phyloP scores from a whole-genome alignment of 2,329 filamentous ascomycete genomes.

The Pyrenophora teres region DNA sequence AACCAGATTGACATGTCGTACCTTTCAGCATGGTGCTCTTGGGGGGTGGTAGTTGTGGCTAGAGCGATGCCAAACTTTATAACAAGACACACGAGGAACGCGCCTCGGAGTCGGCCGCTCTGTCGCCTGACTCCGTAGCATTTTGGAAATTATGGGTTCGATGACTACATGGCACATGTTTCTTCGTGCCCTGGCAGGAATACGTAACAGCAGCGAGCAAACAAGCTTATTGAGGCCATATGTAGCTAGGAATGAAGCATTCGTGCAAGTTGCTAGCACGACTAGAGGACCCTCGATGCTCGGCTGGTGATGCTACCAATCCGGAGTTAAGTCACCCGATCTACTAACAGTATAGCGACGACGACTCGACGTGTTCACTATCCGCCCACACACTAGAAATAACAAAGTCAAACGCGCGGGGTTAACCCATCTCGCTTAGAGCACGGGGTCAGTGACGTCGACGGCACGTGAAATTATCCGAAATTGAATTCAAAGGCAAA shows the following conservation, averaged over 20 bases:
- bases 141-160: constrained; percentile 9
- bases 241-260: background rate
- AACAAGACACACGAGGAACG: constrained; percentile 11
- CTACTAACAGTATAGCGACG: background rate
- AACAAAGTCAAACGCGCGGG: too few species aligned
- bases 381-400: background rate
- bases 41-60: constrained; percentile 18
- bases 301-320: constrained; percentile 11
- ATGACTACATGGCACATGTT: constrained; percentile 1
- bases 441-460: background rate
- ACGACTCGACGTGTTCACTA: background rate
- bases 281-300: constrained; percentile 4
- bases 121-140: constrained; percentile 20
- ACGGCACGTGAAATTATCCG: background rate
- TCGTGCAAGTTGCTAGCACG: background rate
- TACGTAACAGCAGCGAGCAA: constrained; percentile 2
- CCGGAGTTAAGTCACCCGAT: background rate
- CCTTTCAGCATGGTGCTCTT: constrained; percentile 37
- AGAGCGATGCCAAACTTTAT: constrained; percentile 13
- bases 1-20: constrained; percentile 15
- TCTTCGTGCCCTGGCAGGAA: background rate
- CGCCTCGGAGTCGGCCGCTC: constrained; percentile 20
- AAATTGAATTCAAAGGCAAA: background rate
- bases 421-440: too few species aligned
- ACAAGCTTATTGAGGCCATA: constrained; percentile 3